These are phyloP conservation scores for Lachnellula willkommii DNA, from an alignment of 2,329 filamentous ascomycete genomes.

Conservation along the genomic window DNA sequence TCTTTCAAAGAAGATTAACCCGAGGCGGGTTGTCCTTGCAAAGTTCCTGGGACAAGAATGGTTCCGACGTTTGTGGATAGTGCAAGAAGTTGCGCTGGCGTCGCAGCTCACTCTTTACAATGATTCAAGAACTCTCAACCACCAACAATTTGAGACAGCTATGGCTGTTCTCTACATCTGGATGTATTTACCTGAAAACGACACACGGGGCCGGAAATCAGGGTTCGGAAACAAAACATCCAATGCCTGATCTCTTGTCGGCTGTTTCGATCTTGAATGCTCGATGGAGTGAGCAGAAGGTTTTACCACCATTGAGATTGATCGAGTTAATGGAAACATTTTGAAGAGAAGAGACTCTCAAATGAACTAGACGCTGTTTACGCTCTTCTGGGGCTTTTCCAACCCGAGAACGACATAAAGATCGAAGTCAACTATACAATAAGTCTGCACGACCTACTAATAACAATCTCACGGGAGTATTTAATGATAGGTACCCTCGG, in stretches of 20 bases:
- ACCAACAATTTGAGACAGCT: not conserved
- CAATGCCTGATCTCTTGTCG: not conserved
- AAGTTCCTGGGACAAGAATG: not conserved
- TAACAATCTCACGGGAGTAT: not conserved
- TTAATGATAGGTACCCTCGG: not conserved
- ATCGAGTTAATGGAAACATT: not conserved
- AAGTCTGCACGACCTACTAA: not conserved
- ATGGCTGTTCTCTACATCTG: not conserved
- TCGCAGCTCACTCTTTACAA: not conserved
- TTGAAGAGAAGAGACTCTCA: not conserved
- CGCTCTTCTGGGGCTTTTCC: not conserved
- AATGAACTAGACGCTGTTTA: not conserved
- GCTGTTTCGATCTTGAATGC: not conserved
- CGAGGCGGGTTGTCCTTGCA: not conserved
- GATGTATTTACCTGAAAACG: not conserved
- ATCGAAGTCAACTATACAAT: not conserved
- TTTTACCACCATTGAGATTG: not conserved
- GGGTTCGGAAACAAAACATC: not conserved
- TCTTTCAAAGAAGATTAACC: not conserved
- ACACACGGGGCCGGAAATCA: not conserved
- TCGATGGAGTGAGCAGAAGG: not conserved
- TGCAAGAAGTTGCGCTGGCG: conserved; percentile 5
- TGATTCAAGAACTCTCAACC: not conserved
- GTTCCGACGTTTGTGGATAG: conserved; percentile 4
- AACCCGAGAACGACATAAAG: not conserved